Evolutionary conservation across 495 filamentous ascomycete genomes (phyloP).

Genomic region (Bryoglossum gracile): DNA sequence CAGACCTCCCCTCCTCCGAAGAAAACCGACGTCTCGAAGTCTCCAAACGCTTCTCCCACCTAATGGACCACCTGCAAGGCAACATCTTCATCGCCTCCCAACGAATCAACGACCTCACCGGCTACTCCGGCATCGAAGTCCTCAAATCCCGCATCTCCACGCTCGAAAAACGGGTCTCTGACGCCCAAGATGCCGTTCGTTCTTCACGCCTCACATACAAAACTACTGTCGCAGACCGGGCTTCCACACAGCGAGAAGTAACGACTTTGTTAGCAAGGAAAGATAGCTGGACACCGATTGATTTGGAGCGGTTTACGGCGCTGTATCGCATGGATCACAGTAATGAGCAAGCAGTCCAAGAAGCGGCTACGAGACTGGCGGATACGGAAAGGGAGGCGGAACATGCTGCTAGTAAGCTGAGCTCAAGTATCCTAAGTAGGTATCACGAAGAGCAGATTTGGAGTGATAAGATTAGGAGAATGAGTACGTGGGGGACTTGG

Average conservation of each 20-base stretch:
- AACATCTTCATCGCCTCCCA: constrained; percentile 79
- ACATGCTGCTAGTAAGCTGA: constrained; percentile 64
- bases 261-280: constrained; percentile 90
- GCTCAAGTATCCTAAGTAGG: constrained; percentile 70
- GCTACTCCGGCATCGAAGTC: constrained; percentile 86
- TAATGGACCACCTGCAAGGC: constrained; percentile 87
- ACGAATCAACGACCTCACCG: constrained; percentile 85
- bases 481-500: constrained; percentile 98
- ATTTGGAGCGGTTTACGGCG: constrained; percentile 90
- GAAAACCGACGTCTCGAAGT: constrained; percentile 66
- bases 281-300: constrained; percentile 76
- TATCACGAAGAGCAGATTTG: constrained; percentile 99
- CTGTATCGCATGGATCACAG: constrained; percentile 89
- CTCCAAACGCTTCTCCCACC: constrained; percentile 61
- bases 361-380: constrained; percentile 62
- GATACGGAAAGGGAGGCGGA: constrained; percentile 70
- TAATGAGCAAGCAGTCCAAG: constrained; percentile 81
- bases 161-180: constrained; percentile 59
- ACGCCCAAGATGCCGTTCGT: constrained; percentile 57
- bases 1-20: constrained; percentile 66
- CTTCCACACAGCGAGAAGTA: constrained; percentile 88
- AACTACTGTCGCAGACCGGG: constrained; percentile 66
- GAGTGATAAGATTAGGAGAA: constrained; percentile 93
- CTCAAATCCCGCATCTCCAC: constrained; percentile 67
- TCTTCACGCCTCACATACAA: constrained; percentile 69